phyloP scores from a whole-genome alignment of 2,329 filamentous ascomycete genomes.

The Byssothecium circinans region DNA sequence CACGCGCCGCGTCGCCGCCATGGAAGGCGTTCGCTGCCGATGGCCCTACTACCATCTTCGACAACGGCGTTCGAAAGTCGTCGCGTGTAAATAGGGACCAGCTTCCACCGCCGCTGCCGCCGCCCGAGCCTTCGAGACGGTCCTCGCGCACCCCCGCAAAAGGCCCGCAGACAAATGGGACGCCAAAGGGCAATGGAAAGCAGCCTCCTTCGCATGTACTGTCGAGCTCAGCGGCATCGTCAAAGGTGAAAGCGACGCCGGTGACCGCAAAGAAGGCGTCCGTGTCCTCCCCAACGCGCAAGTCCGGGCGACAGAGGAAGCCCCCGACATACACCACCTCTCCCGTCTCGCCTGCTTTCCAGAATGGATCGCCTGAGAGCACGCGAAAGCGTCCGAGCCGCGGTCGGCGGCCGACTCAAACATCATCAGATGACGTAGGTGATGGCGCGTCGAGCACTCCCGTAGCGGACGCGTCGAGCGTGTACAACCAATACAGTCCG shows the following conservation, averaged over 20 bases:
- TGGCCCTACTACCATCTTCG: conserved; percentile 81
- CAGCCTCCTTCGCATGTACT: not conserved
- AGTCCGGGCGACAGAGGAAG: conserved; percentile 39
- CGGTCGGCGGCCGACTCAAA: conserved; percentile 22
- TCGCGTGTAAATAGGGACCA: conserved; percentile 55
- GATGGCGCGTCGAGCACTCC: conserved; percentile 15
- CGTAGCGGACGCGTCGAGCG: conserved; percentile 19
- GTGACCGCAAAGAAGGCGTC: conserved; percentile 26
- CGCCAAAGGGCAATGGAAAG: conserved; percentile 18
- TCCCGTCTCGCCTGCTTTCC: conserved; percentile 20
- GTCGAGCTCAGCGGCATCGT: not conserved
- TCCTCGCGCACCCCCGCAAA: conserved; percentile 27
- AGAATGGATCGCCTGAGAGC: conserved; percentile 20
- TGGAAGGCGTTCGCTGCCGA: conserved; percentile 88
- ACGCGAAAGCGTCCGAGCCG: conserved; percentile 26
- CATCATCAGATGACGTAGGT: conserved; percentile 16
- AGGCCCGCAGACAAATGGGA: conserved; percentile 33
- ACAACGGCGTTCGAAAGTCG: conserved; percentile 64
- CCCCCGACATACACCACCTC: conserved; percentile 19
- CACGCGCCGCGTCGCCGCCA: conserved; percentile 72
- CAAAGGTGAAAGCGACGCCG: conserved; percentile 12
- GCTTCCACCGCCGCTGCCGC: conserved; percentile 40
- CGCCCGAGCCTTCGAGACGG: conserved; percentile 45
- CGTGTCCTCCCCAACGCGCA: conserved; percentile 30
- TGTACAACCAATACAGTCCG: conserved; percentile 23